Conservation (phyloP, 768 basidiomycete genomes). For the Psilocybe tampanensis region DNA sequence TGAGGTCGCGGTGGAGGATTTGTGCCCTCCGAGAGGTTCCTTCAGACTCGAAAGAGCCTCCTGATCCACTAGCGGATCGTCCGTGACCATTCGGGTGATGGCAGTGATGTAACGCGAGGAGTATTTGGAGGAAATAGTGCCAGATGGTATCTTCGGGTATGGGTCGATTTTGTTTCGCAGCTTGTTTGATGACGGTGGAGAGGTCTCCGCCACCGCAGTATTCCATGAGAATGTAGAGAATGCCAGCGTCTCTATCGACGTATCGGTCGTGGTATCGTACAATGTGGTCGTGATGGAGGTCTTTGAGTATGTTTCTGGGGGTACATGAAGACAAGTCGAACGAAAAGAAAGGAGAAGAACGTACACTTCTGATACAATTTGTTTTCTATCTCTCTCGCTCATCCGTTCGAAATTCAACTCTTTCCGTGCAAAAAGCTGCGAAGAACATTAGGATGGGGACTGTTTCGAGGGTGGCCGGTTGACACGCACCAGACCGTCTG, state of each 20-base stretch:
- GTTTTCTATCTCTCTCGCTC: slow-evolving; percentile 94
- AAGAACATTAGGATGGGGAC: background rate
- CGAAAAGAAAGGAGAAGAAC: background rate
- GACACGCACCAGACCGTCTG: slow-evolving; percentile 74
- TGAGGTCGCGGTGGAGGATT: slow-evolving; percentile 93
- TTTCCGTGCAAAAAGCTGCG: slow-evolving; percentile 85
- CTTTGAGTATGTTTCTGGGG: slow-evolving; percentile 91
- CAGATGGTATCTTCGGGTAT: slow-evolving; percentile 94
- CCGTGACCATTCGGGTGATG: slow-evolving; percentile 77
- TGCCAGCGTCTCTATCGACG: slow-evolving; percentile 87
- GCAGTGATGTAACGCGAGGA: slow-evolving; percentile 88
- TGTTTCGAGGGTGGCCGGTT: background rate
- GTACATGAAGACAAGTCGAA: slow-evolving; percentile 2
- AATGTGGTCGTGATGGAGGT: slow-evolving; percentile 93
- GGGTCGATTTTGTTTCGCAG: slow-evolving; percentile 64
- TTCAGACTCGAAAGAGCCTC: slow-evolving; percentile 35
- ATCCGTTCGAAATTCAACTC: slow-evolving; percentile 98
- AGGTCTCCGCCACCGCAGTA: slow-evolving; percentile 98
- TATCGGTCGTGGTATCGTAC: slow-evolving; percentile 93
- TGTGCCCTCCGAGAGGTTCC: slow-evolving; percentile 63
- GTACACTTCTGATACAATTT: slow-evolving; percentile 97
- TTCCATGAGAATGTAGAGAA: slow-evolving; percentile 98
- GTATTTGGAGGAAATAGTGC: slow-evolving; percentile 94
- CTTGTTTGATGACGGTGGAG: slow-evolving; percentile 82
- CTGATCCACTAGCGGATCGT: slow-evolving; percentile 43